These are phyloP conservation scores for Seiridium cupressi DNA, from an alignment of 2,329 filamentous ascomycete genomes.

Conservation along the genomic window DNA sequence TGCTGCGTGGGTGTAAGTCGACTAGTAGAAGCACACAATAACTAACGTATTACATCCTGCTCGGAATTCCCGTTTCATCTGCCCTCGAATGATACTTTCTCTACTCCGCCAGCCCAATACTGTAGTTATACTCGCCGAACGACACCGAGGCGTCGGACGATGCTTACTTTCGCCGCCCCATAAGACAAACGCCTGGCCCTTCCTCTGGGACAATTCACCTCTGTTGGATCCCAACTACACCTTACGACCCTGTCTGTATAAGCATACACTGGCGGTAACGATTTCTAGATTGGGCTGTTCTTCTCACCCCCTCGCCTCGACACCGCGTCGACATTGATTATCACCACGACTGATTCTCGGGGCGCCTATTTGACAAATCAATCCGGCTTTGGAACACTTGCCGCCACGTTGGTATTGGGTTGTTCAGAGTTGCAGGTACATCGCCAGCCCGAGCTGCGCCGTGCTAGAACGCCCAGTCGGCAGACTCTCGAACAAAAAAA, in stretches of 20 bases:
- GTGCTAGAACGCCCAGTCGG: not conserved
- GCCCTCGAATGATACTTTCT: slow-evolving; percentile 11
- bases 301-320: not conserved
- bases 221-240: not conserved
- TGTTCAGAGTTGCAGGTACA: not conserved
- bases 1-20: slow-evolving; percentile 3
- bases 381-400: not conserved
- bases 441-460: not conserved
- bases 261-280: not conserved
- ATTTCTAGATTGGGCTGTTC: too few relatives aligned
- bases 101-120: not conserved
- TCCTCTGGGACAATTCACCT: not conserved
- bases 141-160: not conserved
- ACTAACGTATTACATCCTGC: slow-evolving; percentile 6
- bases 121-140: slow-evolving; percentile 10
- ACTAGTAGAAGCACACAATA: not conserved
- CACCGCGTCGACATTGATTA: not conserved
- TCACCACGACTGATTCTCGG: not conserved
- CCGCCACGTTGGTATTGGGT: not conserved
- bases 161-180: slow-evolving; percentile 5
- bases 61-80: slow-evolving; percentile 9
- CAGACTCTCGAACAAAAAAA: not conserved
- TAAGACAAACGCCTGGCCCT: slow-evolving; percentile 4
- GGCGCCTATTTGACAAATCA: not conserved
- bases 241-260: not conserved